A percentile compares a stretch with the other conserved stretches of the same genome.
These are phyloP conservation scores for Pleurotus platypus DNA, from an alignment of 768 basidiomycete genomes.

Conservation along the genomic window DNA sequence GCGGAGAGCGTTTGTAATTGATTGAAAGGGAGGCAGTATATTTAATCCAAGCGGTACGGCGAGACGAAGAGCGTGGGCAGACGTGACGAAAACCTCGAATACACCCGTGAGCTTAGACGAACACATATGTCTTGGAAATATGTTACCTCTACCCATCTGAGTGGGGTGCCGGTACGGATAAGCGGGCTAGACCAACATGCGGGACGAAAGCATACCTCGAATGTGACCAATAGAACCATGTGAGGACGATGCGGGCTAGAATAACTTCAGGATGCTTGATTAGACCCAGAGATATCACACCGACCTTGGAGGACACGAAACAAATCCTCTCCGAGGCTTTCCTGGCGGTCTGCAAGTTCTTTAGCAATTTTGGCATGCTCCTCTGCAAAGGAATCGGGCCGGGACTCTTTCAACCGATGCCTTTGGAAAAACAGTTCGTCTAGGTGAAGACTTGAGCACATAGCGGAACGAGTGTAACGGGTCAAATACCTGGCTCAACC, in stretches of 20 bases:
- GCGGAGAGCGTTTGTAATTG: constrained; percentile 54
- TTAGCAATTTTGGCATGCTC: constrained; percentile 56
- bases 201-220: constrained; percentile 44
- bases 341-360: constrained; percentile 42
- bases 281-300: constrained; percentile 1
- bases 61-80: constrained; percentile 54
- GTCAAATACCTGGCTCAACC: constrained; percentile 36
- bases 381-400: constrained; percentile 63
- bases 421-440: constrained; percentile 55
- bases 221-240: constrained; percentile 75
- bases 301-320: constrained; percentile 63
- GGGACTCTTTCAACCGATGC: constrained; percentile 38
- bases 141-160: constrained; percentile 71
- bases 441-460: constrained; percentile 13
- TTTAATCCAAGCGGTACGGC: constrained; percentile 69
- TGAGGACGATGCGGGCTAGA: constrained; percentile 58
- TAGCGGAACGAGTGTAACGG: neutral
- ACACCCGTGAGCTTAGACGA: neutral
- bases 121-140: neutral
- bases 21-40: constrained; percentile 61
- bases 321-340: constrained; percentile 49
- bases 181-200: neutral
- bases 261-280: neutral
- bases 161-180: constrained; percentile 10
- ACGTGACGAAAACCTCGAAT: constrained; percentile 54